Evolutionary conservation across 1,284 basidiomycete genomes (phyloP).

Genomic region (Ustilago esculenta): DNA sequence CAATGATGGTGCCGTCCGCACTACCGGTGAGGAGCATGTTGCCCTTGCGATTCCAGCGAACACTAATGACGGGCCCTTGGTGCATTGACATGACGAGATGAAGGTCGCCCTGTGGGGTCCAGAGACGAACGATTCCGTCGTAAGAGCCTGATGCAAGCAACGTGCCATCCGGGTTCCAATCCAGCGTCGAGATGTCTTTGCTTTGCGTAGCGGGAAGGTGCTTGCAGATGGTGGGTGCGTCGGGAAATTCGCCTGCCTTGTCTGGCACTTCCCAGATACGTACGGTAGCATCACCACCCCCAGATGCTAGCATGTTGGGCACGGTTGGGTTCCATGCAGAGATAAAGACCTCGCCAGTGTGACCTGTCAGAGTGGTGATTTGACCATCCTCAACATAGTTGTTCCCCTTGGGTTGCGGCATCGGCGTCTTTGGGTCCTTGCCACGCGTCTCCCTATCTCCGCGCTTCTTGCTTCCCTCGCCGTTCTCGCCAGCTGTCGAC

Average conservation of each 20-base stretch:
- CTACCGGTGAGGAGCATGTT: slow-evolving; percentile 63
- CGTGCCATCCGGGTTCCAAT: slow-evolving; percentile 67
- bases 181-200: slow-evolving; percentile 64
- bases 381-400: slow-evolving; percentile 39
- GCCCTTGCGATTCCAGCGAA: slow-evolving; percentile 66
- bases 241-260: slow-evolving; percentile 30
- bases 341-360: slow-evolving; percentile 64
- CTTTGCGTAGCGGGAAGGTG: slow-evolving; percentile 64
- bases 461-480: slow-evolving; percentile 42
- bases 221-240: slow-evolving; percentile 62
- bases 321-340: slow-evolving; percentile 67
- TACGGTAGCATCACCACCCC: slow-evolving; percentile 66
- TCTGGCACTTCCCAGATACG: slow-evolving; percentile 65
- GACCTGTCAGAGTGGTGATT: slow-evolving; percentile 55
- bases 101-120: slow-evolving; percentile 67
- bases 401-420: slow-evolving; percentile 43
- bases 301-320: slow-evolving; percentile 63
- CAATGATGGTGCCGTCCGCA: slow-evolving; percentile 65
- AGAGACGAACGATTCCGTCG: slow-evolving; percentile 66
- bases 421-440: slow-evolving; percentile 42
- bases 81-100: slow-evolving; percentile 68
- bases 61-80: slow-evolving; percentile 65
- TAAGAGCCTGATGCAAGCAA: slow-evolving; percentile 65
- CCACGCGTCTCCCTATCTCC: slow-evolving; percentile 27
- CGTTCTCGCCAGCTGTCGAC: slow-evolving; percentile 35